Evolutionary conservation across 257 asterid genomes (phyloP).

Genomic region (Buddleja alternifolia): DNA sequence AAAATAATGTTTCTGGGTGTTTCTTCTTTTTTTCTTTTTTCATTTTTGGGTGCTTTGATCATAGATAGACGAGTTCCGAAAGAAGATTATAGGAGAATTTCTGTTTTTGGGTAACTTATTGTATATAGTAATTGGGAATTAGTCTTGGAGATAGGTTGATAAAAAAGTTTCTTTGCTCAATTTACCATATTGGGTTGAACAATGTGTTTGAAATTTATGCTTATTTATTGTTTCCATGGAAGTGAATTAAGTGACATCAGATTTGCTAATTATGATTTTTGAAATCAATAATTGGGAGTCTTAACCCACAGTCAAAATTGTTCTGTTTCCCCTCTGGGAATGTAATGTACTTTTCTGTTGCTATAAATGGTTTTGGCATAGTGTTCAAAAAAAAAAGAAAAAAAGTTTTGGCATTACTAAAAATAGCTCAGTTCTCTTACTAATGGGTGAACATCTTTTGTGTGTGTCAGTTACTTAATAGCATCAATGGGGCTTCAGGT

Average conservation of each 20-base stretch:
- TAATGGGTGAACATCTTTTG: conserved; percentile 29
- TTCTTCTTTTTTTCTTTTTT: conserved; percentile 8
- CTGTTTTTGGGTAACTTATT: conserved; percentile 26
- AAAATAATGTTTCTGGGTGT: conserved; percentile 3
- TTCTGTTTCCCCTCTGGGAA: background rate
- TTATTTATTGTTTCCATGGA: too few relatives aligned
- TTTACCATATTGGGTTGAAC: background rate
- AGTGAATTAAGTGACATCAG: background rate
- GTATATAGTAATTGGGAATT: conserved; percentile 4
- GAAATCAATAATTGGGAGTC: background rate
- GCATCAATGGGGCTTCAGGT: conserved; percentile 97
- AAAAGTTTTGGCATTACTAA: too few relatives aligned
- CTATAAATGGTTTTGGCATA: background rate
- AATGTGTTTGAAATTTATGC: too few relatives aligned
- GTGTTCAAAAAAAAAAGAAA: too few relatives aligned
- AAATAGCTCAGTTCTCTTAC: conserved; percentile 17
- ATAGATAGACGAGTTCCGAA: conserved; percentile 13
- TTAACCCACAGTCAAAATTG: background rate
- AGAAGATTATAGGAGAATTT: conserved; percentile 24
- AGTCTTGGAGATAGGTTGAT: background rate
- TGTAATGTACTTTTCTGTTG: background rate
- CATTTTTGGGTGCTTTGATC: conserved; percentile 8
- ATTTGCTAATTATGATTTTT: background rate
- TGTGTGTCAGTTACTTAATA: conserved; percentile 78
- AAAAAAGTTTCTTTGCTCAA: background rate